These are phyloP conservation scores for Ziziphus jujuba DNA, from an alignment of 306 rosid genomes.

Conservation along the genomic window DNA sequence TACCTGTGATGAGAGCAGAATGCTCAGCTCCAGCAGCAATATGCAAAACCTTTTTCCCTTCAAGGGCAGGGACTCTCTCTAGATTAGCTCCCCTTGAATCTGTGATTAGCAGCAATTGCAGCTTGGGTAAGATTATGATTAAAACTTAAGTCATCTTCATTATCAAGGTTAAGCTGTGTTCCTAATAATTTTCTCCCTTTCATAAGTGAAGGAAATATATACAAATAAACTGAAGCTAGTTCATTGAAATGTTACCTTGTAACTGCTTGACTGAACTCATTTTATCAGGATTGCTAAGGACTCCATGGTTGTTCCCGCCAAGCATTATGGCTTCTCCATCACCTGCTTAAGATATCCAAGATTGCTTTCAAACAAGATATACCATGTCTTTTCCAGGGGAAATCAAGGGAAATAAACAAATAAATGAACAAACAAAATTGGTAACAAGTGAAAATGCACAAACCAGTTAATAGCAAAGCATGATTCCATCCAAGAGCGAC, in stretches of 20 bases:
- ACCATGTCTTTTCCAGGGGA: not conserved
- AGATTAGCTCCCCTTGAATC: conserved; percentile 43
- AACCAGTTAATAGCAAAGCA: conserved; percentile 72
- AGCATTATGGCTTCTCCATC: conserved; percentile 65
- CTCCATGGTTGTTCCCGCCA: conserved; percentile 80
- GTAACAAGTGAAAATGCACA: conserved; percentile 2
- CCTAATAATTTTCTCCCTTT: not conserved
- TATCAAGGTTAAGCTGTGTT: not conserved
- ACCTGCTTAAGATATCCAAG: conserved; percentile 41
- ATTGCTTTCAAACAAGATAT: not conserved
- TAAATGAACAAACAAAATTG: conserved; percentile 5
- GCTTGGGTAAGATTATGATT: not conserved
- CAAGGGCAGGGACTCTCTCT: conserved; percentile 50
- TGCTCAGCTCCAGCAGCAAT: conserved; percentile 90
- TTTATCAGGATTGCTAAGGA: conserved; percentile 48
- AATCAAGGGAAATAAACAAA: not conserved
- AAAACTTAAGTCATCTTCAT: not conserved
- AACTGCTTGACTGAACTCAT: conserved; percentile 26
- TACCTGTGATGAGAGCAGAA: conserved; percentile 71
- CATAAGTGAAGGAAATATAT: too few species aligned
- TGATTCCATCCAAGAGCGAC: conserved; percentile 87
- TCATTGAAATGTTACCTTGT: conserved; percentile 44
- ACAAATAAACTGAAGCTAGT: too few species aligned
- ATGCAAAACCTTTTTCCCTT: conserved; percentile 42
- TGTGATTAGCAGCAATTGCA: conserved; percentile 5